phyloP scores from a whole-genome alignment of 164 flowering plant genomes.

The Cinnamomum micranthum region DNA sequence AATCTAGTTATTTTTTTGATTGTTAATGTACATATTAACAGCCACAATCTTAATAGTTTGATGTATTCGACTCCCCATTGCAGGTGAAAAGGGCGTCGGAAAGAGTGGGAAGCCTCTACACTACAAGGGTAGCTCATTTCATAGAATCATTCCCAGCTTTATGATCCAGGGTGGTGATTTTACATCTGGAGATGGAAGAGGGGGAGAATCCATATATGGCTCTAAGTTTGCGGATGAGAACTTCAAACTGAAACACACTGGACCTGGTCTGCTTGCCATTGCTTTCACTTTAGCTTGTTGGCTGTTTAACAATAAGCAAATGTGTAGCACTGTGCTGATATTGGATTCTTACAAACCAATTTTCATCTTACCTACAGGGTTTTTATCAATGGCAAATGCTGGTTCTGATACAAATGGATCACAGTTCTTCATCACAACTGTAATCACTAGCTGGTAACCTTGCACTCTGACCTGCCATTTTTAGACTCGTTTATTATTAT shows the following conservation, averaged over 20 bases:
- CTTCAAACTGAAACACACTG: constrained; percentile 93
- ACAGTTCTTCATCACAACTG: constrained; percentile 96
- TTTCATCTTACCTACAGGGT: constrained; percentile 33
- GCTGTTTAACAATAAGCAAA: not conserved
- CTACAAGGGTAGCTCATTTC: constrained; percentile 88
- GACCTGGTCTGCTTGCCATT: constrained; percentile 59
- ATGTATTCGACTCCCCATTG: not conserved
- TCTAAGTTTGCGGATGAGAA: constrained; percentile 90
- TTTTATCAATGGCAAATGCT: constrained; percentile 94
- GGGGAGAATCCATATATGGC: constrained; percentile 96
- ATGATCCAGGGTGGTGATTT: constrained; percentile 99
- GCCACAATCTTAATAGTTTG: not conserved
- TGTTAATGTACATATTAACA: too few species aligned
- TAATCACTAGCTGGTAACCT: constrained; percentile 86
- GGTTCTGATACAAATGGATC: constrained; percentile 91
- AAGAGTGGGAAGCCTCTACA: constrained; percentile 86
- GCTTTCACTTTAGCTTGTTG: not conserved
- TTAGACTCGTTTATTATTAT: not conserved
- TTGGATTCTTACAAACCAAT: not conserved
- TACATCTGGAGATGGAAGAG: constrained; percentile 87
- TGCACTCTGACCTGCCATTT: not conserved
- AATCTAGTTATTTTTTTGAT: too few species aligned
- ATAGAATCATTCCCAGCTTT: constrained; percentile 94
- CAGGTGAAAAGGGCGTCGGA: constrained; percentile 91
- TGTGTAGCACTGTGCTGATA: not conserved